phyloP scores from a whole-genome alignment of 2,329 filamentous ascomycete genomes.

The Diaporthe batatas region DNA sequence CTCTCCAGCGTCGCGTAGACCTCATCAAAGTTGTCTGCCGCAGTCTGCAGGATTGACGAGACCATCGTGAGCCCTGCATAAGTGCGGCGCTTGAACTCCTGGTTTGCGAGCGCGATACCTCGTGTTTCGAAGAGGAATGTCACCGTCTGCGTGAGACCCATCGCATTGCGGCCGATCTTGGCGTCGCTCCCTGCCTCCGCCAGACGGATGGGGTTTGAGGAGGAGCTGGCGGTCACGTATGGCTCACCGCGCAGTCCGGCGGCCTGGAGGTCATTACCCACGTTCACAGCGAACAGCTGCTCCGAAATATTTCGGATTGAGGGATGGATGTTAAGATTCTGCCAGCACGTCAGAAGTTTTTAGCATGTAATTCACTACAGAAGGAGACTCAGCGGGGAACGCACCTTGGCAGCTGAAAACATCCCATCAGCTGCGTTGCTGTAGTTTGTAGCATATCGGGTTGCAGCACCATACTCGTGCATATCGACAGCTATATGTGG shows the following conservation, averaged over 20 bases:
- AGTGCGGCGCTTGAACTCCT: constrained; percentile 23
- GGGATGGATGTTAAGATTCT: constrained; percentile 6
- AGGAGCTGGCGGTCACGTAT: constrained; percentile 1
- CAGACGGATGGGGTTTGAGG: constrained; percentile 6
- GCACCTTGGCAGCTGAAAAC: constrained; percentile 13
- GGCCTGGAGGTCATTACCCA: constrained; percentile 12
- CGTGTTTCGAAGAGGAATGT: constrained; percentile 8
- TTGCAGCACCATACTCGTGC: constrained; percentile 13
- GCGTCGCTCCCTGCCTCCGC: constrained; percentile 4
- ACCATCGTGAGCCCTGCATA: constrained; percentile 22
- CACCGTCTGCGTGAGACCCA: constrained; percentile 6
- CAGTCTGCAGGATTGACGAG: not conserved
- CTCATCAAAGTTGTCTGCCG: constrained; percentile 15
- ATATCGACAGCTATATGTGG: constrained; percentile 14
- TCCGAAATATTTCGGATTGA: constrained; percentile 6
- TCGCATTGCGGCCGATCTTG: constrained; percentile 8
- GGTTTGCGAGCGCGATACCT: constrained; percentile 6
- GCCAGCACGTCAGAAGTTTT: not conserved
- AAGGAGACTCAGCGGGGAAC: not conserved
- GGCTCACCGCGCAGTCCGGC: constrained; percentile 14
- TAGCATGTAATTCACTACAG: fast-evolving
- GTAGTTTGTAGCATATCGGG: constrained; percentile 1
- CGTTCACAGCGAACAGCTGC: constrained; percentile 1
- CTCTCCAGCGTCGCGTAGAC: not conserved
- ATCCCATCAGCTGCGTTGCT: constrained; percentile 20